These are phyloP conservation scores for Neonectria neomacrospora DNA, from an alignment of 2,329 filamentous ascomycete genomes.

Conservation along the genomic window DNA sequence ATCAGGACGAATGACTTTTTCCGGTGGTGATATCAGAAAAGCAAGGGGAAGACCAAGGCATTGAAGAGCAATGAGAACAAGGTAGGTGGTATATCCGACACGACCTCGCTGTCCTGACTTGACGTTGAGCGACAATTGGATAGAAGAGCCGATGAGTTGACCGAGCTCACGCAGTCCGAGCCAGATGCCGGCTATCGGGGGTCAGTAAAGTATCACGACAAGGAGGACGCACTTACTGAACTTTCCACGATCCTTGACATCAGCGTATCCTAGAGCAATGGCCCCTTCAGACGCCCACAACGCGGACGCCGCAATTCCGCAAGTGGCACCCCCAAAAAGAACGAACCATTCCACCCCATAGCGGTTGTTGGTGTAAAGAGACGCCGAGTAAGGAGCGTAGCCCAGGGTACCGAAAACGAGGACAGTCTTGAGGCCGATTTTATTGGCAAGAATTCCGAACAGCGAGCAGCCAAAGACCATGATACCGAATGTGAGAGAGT, in stretches of 20 bases:
- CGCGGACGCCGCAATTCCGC: constrained; percentile 61
- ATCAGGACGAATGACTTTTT: constrained; percentile 40
- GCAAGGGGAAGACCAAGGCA: constrained; percentile 41
- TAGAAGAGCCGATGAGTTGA: constrained; percentile 62
- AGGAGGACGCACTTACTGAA: constrained; percentile 45
- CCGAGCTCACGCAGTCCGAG: constrained; percentile 63
- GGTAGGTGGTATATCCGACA: constrained; percentile 40
- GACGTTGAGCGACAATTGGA: constrained; percentile 61
- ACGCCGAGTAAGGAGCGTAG: constrained; percentile 60
- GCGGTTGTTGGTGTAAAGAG: constrained; percentile 62
- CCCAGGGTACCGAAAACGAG: constrained; percentile 59
- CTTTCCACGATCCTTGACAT: constrained; percentile 57
- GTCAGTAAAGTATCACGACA: constrained; percentile 11
- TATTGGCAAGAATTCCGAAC: constrained; percentile 58
- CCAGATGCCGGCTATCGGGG: constrained; percentile 59
- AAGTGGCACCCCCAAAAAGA: constrained; percentile 59
- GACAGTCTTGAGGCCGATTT: constrained; percentile 60
- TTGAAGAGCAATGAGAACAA: constrained; percentile 41
- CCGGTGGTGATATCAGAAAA: constrained; percentile 34
- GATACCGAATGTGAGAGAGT: constrained; percentile 48
- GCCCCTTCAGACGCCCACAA: constrained; percentile 65
- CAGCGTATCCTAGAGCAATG: constrained; percentile 61
- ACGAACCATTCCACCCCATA: constrained; percentile 65
- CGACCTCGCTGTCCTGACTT: constrained; percentile 49
- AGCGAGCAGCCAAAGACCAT: constrained; percentile 58